These are phyloP conservation scores for Kuraishia cidri DNA, from an alignment of 805 yeast genomes.

Conservation along the genomic window DNA sequence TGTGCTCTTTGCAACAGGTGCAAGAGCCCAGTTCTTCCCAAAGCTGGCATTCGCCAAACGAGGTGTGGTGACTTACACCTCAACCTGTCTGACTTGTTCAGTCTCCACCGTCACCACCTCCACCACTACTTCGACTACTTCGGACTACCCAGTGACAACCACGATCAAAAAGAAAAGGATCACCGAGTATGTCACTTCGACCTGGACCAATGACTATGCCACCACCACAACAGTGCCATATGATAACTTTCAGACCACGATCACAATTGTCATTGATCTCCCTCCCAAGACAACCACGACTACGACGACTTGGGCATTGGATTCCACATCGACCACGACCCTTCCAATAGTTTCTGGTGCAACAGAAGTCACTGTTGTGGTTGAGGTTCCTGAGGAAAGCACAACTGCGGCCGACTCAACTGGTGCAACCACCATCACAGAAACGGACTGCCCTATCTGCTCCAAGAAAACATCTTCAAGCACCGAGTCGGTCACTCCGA, in stretches of 20 bases:
- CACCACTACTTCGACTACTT: neutral
- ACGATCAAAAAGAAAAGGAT: neutral
- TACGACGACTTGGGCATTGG: neutral
- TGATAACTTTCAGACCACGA: neutral
- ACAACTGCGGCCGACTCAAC: neutral
- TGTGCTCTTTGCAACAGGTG: too few species aligned
- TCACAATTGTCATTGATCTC: conserved; percentile 1
- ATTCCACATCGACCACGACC: conserved; percentile 1
- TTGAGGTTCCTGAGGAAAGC: neutral
- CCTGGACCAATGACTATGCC: neutral
- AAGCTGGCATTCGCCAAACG: too few species aligned
- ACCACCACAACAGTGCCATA: conserved; percentile 1
- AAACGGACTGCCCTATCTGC: neutral
- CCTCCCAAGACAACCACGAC: neutral
- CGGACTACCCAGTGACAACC: neutral
- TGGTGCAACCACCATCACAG: neutral
- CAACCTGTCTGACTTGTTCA: conserved; percentile 1
- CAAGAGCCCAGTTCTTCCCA: too few species aligned
- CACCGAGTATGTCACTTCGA: neutral
- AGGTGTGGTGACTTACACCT: neutral
- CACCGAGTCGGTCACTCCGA: neutral
- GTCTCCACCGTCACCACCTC: neutral
- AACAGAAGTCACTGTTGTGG: neutral
- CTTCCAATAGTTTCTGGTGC: neutral
- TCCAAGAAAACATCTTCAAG: neutral